These are phyloP conservation scores for Penicillium argentinense DNA, from an alignment of 495 filamentous ascomycete genomes.

Conservation along the genomic window DNA sequence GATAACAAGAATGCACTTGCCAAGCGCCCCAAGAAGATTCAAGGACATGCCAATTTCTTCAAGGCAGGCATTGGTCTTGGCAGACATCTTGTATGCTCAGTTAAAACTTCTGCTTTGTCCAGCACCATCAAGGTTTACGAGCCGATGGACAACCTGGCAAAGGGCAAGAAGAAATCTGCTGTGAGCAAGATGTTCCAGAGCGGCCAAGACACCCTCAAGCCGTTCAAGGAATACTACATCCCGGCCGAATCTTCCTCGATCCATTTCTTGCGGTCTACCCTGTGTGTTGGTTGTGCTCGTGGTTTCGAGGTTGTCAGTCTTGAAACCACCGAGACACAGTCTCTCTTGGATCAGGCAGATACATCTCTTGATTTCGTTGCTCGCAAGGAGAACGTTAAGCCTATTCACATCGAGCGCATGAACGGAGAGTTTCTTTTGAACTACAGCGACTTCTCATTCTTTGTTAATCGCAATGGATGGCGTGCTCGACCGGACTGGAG, in stretches of 20 bases:
- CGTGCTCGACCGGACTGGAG: conserved; percentile 92
- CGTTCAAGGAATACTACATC: conserved; percentile 99
- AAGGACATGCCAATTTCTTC: conserved; percentile 97
- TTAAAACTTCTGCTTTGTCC: conserved; percentile 84
- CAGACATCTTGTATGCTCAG: conserved; percentile 90
- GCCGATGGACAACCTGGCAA: conserved; percentile 86
- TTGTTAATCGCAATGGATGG: conserved; percentile 98
- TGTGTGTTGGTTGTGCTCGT: conserved; percentile 91
- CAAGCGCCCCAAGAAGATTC: conserved; percentile 95
- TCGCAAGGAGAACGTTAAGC: conserved; percentile 86
- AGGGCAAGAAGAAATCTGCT: conserved; percentile 86
- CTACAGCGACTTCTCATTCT: conserved; percentile 98
- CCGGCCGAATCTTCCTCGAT: conserved; percentile 94
- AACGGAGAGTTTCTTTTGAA: conserved; percentile 97
- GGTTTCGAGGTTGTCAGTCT: conserved; percentile 97
- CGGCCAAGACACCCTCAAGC: conserved; percentile 89
- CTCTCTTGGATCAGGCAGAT: conserved; percentile 94
- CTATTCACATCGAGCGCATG: conserved; percentile 96
- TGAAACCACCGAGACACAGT: conserved; percentile 96
- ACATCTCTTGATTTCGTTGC: conserved; percentile 97
- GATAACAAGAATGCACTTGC: conserved; percentile 59
- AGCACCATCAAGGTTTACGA: conserved; percentile 98
- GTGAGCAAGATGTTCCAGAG: conserved; percentile 93
- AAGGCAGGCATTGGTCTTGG: conserved; percentile 93
- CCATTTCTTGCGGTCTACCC: conserved; percentile 93